Base-by-base conservation (phyloP, 75 land plant genomes). In the Pinus tabuliformis region DNA sequence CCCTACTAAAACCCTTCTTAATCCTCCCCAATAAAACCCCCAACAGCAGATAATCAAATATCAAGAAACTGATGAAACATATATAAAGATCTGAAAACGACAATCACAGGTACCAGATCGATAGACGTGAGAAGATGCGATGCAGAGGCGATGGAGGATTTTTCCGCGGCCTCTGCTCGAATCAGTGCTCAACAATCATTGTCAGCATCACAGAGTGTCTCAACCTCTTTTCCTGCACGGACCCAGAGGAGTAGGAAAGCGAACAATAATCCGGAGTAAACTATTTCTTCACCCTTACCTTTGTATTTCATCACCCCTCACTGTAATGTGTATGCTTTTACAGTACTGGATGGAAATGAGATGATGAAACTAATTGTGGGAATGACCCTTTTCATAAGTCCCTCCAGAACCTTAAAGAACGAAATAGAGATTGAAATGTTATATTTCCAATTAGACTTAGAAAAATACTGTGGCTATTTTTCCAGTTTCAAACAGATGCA, bases 201-300 rank as follows among this genome's bases (percentile, higher is more conserved):
- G 85, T 13, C 82, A 81, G 56, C 84, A 82, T 59, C 88, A 82
- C 74, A 83, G 86, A 26, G 90, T 91, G 20, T 76, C 75, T 5
- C 90, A 89, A 58, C 91, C 91, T 21, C 87, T 93, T 60, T 60
- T 93, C 77, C 77, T 93, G 65, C 96, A 93, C 73, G 96, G 96
- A 73, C 96, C 96, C 57, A 81, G 94, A 20, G 96, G 96, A 76
- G 90, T 79, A 73, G 96, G 96, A 59, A 93, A 93, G 81, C 84
- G 86, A 62, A 87, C 96, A 26, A 79, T 91, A 66, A 49, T 86
- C 73, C 83, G 85, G 59, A 88, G 95, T 93, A 73, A 70, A 61
- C 68, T 28, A 28, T 56, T 13, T 17, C 62, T 63, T 3, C 37
- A 52, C 66, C 45, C 15, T 60, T 12, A 3, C 24, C 64, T 56